Base-by-base conservation (phyloP, 345 rosid genomes). In the Syzygium grande region DNA sequence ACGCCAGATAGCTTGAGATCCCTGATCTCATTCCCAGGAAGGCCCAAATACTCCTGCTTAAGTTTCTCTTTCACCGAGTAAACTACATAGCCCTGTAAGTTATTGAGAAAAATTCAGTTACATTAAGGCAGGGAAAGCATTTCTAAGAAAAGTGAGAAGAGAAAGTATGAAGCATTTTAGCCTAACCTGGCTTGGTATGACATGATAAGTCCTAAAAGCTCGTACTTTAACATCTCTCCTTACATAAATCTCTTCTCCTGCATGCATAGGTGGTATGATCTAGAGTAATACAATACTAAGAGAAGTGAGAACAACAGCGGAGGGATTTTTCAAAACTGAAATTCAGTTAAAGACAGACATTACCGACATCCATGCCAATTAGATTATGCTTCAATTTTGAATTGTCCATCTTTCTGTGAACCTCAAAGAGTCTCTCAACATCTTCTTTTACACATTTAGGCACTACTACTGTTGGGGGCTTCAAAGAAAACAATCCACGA, bases 151-250 rank as follows among this genome's bases (percentile, higher is more conserved):
- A 46, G 19, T 34, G 29, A 56, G 51, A 16, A 22, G 41, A 78
- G 65, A 53, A 73, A 73, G 46, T 41, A 73, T 73, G 25, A 34
- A 21, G 46, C 25, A 17, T 19, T 10, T 34, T 73, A 34, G 80
- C 80, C 41, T 88, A 85, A 94, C 99, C 96, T 96, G 99, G 94
- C 98, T 96, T 52, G 91, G 94, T 46, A 98, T 94, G 87, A 92
- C 94, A 93, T 96, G 99, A 91, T 94, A 95, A 10, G 99, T 96
- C 93, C 92, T 96, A 90, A 96, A 98, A 90, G 99, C 98, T 94
- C 90, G 97, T 19, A 96, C 98, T 93, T 96, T 96, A 54, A 96
- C 94, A 92, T 98, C 96, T 88, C 87, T 96, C 90, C 97, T 94
- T 86, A 98, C 43, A 84, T 87, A 84, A 90, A 94, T 94, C 95